Conservation (phyloP, 805 yeast genomes). For the Candida saitoana region DNA sequence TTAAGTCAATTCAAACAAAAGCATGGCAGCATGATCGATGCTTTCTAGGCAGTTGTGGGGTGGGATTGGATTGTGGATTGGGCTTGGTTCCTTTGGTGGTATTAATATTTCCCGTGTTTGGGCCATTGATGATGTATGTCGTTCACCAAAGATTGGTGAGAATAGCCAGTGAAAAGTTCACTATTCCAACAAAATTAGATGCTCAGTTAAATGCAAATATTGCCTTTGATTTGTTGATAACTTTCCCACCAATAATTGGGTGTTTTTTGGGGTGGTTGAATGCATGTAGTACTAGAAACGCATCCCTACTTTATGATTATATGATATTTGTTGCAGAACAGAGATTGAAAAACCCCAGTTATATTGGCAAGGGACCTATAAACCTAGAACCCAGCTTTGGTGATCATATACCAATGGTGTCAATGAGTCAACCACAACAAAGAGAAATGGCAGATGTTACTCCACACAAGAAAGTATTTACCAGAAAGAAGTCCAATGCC, state of each 20-base stretch:
- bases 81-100: slow-evolving; percentile 76
- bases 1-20: slow-evolving; percentile 67
- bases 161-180: slow-evolving; percentile 53
- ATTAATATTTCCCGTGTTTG: slow-evolving; percentile 69
- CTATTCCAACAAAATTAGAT: slow-evolving; percentile 54
- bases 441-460: not conserved
- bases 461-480: not conserved
- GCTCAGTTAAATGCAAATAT: slow-evolving; percentile 78
- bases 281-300: slow-evolving; percentile 85
- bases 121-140: slow-evolving; percentile 77
- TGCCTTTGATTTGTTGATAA: slow-evolving; percentile 64
- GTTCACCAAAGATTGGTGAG: slow-evolving; percentile 67
- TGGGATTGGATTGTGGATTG: slow-evolving; percentile 65
- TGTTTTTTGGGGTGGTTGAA: slow-evolving; percentile 74
- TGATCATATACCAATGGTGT: not conserved
- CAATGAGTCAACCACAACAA: not conserved
- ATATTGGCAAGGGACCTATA: not conserved
- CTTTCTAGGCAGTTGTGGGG: slow-evolving; percentile 67
- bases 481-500: not conserved
- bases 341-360: slow-evolving; percentile 7
- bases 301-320: slow-evolving; percentile 62
- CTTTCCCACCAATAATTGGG: slow-evolving; percentile 81
- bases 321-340: slow-evolving; percentile 16
- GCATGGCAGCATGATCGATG: slow-evolving; percentile 91
- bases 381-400: not conserved